Conservation (phyloP, 139 green algal genomes). For the Tetradesmus obliquus region DNA sequence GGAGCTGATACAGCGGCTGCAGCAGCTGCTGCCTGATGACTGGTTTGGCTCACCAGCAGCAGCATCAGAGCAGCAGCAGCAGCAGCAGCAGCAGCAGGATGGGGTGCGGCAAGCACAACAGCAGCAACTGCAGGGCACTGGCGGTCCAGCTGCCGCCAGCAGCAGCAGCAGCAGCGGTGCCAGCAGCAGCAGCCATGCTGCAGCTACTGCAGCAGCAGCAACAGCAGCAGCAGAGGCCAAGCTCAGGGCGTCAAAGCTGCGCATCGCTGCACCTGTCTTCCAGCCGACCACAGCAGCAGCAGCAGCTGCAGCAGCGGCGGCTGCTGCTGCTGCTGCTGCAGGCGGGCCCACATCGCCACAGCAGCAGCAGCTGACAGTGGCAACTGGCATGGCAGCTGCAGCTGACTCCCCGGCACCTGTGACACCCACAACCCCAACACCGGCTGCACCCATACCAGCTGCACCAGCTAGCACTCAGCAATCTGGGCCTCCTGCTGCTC, state of each 20-base stretch:
- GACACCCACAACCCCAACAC: background rate
- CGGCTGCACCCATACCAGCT: background rate
- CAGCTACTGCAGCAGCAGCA: slow-evolving; percentile 19
- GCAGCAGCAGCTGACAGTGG: background rate
- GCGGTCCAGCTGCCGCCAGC: background rate
- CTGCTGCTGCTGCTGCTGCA: background rate
- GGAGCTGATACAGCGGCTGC: background rate
- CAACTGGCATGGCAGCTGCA: background rate
- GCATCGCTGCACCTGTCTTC: background rate
- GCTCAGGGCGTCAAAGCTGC: background rate
- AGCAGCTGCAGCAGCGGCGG: background rate
- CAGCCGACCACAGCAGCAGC: background rate
- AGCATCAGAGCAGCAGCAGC: background rate
- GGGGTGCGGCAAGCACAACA: background rate
- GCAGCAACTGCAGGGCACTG: background rate
- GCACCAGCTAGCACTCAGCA: slow-evolving; percentile 15
- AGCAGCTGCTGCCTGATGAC: background rate
- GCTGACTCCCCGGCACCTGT: background rate
- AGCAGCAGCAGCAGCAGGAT: background rate
- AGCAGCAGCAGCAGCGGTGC: background rate
- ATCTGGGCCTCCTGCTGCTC: background rate
- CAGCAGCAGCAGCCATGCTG: background rate
- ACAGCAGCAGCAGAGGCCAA: slow-evolving; percentile 11
- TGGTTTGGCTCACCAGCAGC: background rate
- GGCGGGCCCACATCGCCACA: background rate